Percentiles rank a stretch among this genome's conserved stretches.
phyloP scores from a whole-genome alignment of 108 stramenopile genomes.

The Aureococcus anophagefferens region DNA sequence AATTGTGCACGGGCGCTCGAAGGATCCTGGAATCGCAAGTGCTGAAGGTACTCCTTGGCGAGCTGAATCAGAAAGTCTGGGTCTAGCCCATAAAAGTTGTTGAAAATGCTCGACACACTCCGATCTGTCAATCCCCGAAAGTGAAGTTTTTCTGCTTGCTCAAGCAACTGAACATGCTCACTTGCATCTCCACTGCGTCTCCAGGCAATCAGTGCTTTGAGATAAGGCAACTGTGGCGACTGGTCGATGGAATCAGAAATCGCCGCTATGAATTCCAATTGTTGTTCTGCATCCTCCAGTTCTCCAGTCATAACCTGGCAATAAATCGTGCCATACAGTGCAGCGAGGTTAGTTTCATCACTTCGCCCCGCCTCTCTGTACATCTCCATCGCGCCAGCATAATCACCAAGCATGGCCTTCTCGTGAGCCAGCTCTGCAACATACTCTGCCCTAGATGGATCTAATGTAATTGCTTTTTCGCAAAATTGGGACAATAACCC shows the following conservation, averaged over 20 bases:
- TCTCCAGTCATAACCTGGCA: slow-evolving; percentile 37
- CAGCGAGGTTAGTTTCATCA: slow-evolving; percentile 37
- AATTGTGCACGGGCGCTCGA: too few relatives aligned
- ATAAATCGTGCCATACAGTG: slow-evolving; percentile 37
- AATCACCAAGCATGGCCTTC: slow-evolving; percentile 27
- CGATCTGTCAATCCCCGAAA: neutral
- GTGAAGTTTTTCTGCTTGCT: slow-evolving; percentile 24
- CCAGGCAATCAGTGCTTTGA: slow-evolving; percentile 40
- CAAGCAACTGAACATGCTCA: slow-evolving; percentile 20
- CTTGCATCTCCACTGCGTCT: slow-evolving; percentile 11
- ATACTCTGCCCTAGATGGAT: neutral
- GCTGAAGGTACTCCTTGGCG: slow-evolving; percentile 35
- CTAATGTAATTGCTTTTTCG: slow-evolving; percentile 11
- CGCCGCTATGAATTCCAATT: slow-evolving; percentile 47
- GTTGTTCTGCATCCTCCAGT: slow-evolving; percentile 47
- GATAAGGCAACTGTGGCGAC: slow-evolving; percentile 25
- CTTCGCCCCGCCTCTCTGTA: slow-evolving; percentile 28
- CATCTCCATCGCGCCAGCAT: slow-evolving; percentile 27
- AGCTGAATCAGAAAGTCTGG: slow-evolving; percentile 44
- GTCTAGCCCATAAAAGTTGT: slow-evolving; percentile 18
- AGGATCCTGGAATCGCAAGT: slow-evolving; percentile 1
- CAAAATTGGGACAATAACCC: slow-evolving; percentile 27
- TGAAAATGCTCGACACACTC: slow-evolving; percentile 4
- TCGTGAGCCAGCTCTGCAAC: slow-evolving; percentile 33
- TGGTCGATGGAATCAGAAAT: slow-evolving; percentile 39